Conservation (phyloP, 2,329 filamentous ascomycete genomes). For the Epichloe gansuensis region DNA sequence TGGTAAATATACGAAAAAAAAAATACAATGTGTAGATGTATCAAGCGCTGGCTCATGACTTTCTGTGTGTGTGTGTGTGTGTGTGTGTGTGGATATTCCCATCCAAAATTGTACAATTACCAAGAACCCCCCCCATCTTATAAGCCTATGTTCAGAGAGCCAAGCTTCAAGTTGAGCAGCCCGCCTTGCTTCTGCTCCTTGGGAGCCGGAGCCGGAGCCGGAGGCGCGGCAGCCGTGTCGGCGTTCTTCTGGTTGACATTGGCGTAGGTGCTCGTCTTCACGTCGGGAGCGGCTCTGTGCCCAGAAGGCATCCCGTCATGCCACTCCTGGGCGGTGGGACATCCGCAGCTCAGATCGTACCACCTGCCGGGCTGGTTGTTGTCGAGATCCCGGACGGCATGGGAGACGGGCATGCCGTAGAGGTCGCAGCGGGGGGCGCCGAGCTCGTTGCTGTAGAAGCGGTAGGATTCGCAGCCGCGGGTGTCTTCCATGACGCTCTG, state of each 20-base stretch:
- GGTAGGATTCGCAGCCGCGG: constrained; percentile 23
- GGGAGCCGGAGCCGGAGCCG: not conserved
- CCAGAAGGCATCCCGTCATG: not conserved
- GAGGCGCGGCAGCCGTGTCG: not conserved
- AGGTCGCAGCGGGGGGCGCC: constrained; percentile 23
- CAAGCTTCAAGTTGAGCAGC: constrained; percentile 1
- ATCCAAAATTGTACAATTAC: not conserved
- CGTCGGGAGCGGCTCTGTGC: not conserved
- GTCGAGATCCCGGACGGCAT: constrained; percentile 17
- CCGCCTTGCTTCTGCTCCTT: not conserved
- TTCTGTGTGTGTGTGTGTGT: too few relatives aligned
- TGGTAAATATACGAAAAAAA: not conserved
- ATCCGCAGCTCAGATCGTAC: constrained; percentile 25
- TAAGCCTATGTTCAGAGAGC: not conserved
- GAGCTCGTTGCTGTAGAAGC: constrained; percentile 20
- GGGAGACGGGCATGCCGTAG: constrained; percentile 21
- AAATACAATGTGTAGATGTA: not conserved
- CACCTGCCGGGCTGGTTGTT: constrained; percentile 17
- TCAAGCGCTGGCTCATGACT: not conserved
- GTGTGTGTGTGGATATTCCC: too few relatives aligned
- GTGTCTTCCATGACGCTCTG: constrained; percentile 20
- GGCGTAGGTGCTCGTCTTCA: not conserved
- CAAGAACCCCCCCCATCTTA: not conserved
- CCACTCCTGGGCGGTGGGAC: constrained; percentile 16
- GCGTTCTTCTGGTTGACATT: not conserved